Evolutionary conservation across 176 grass and related monocot genomes (phyloP), one percentile per base, ranked within the genome.

Genomic region (Zoysia pacifica): DNA sequence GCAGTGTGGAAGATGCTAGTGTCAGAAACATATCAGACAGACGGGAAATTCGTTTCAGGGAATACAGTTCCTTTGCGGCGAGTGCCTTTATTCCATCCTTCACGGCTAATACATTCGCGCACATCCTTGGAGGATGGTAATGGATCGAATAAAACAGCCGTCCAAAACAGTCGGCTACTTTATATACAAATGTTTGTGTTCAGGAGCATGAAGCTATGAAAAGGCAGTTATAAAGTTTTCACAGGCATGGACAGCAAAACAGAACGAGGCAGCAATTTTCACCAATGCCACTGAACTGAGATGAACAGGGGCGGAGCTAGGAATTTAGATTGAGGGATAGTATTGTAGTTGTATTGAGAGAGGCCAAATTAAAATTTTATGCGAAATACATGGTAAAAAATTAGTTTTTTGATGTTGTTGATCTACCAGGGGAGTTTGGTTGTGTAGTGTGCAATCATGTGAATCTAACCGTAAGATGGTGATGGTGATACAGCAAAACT

Each of bases 41-140:
- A 11, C 7, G 48, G 18, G 4, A 41, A 54, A 67, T 67, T 79
- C 63, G 52, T 74, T 74, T 74, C 39, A 69, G 49, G 19, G 88
- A 93, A 94, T 89, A 91, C 86, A 79, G 72, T 78, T 87, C 83
- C 74, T 82, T 90, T 87, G 7, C 72, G 74, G 73, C 73, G 66
- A 39, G 65, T 37, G 38, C 46, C 91, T 91, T 94, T 94, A 91
- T 94, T 94, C 91, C 86, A 79, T 82, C 50, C 86, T 91, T 89
- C 64, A 60, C 7, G 59, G 65, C 36, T 74, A 86, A 89, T 91
- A 63, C 66, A 86, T 91, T 51, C 89, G 68, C 42, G 42, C 65
- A 47, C 54, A 61, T 1, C 19, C 68, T 9, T 16, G 74, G 16
- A 40, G 59, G 79, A 87, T 74, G 50, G 73, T 43, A 69, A 50